phyloP scores from a whole-genome alignment of 257 asterid species.

The Capsicum pubescens region DNA sequence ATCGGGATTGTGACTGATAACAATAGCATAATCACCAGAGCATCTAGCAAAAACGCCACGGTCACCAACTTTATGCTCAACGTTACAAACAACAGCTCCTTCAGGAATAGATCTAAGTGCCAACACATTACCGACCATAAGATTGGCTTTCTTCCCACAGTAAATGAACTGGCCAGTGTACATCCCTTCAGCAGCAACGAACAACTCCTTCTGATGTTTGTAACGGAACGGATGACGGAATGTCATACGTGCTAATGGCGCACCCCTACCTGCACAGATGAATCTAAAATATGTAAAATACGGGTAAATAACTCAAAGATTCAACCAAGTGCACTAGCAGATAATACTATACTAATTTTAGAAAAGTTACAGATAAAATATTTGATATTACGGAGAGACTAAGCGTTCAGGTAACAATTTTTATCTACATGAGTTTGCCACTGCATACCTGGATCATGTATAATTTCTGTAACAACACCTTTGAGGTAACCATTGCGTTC shows the following conservation, averaged over 20 bases:
- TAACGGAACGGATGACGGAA: conserved; percentile 68
- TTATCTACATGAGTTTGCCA: too few species aligned
- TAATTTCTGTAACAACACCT: conserved; percentile 61
- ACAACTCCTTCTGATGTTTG: conserved; percentile 69
- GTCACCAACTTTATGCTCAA: conserved; percentile 39
- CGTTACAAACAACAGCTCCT: conserved; percentile 65
- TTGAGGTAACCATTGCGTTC: conserved; percentile 65
- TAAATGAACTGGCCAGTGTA: conserved; percentile 61
- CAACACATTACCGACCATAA: conserved; percentile 55
- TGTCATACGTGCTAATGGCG: conserved; percentile 59
- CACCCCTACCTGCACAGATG: conserved; percentile 43
- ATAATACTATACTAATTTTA: too few species aligned
- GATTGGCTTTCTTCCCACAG: conserved; percentile 63
- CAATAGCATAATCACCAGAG: conserved; percentile 62
- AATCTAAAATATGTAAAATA: too few species aligned
- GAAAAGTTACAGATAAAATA: too few species aligned
- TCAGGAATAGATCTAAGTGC: conserved; percentile 56
- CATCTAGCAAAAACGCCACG: conserved; percentile 64
- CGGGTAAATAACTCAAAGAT: too few species aligned
- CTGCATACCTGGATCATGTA: conserved; percentile 52
- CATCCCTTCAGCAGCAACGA: conserved; percentile 65
- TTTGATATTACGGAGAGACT: too few species aligned
- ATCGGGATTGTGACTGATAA: conserved; percentile 57
- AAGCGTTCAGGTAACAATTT: too few species aligned
- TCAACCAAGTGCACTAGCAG: too few species aligned